phyloP scores from a whole-genome alignment of 2,329 filamentous ascomycete genomes.

The Sarocladium kiliense region DNA sequence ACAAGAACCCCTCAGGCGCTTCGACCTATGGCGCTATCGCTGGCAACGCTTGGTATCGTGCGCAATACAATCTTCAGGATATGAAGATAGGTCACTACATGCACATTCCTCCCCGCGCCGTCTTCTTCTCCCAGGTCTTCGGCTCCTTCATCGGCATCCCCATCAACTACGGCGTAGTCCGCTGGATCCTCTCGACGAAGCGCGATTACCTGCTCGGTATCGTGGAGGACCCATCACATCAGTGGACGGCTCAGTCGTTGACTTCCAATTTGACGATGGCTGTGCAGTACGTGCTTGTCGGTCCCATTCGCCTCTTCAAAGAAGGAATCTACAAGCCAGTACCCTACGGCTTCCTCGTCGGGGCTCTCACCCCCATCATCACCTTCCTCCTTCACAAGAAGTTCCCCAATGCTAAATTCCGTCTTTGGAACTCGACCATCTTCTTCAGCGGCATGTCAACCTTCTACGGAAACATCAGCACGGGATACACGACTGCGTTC shows the following conservation, averaged over 20 bases:
- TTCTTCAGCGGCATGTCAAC: conserved; percentile 50
- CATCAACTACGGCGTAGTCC: conserved; percentile 56
- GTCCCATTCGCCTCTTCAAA: conserved; percentile 43
- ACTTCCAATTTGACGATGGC: conserved; percentile 47
- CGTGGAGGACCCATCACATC: conserved; percentile 48
- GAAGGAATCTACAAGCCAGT: conserved; percentile 41
- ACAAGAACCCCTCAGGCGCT: conserved; percentile 54
- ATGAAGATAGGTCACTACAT: conserved; percentile 62
- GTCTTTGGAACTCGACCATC: conserved; percentile 57
- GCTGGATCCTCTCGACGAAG: conserved; percentile 55
- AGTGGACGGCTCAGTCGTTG: conserved; percentile 56
- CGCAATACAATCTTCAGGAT: conserved; percentile 55
- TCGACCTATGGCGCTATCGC: conserved; percentile 54
- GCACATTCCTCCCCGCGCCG: conserved; percentile 52
- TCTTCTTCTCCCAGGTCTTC: conserved; percentile 58
- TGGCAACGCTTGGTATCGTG: conserved; percentile 57
- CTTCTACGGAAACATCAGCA: conserved; percentile 59
- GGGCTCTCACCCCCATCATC: conserved; percentile 37
- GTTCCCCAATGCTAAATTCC: conserved; percentile 49
- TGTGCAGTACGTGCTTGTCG: conserved; percentile 56
- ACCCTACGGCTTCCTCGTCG: conserved; percentile 49
- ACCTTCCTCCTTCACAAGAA: conserved; percentile 46
- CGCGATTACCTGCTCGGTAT: conserved; percentile 47
- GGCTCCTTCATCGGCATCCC: conserved; percentile 54
- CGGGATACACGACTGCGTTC: conserved; percentile 51